Evolutionary conservation across 176 grass and related monocot genomes (phyloP), one percentile per base, ranked within the genome.

Genomic region (Canna indica): DNA sequence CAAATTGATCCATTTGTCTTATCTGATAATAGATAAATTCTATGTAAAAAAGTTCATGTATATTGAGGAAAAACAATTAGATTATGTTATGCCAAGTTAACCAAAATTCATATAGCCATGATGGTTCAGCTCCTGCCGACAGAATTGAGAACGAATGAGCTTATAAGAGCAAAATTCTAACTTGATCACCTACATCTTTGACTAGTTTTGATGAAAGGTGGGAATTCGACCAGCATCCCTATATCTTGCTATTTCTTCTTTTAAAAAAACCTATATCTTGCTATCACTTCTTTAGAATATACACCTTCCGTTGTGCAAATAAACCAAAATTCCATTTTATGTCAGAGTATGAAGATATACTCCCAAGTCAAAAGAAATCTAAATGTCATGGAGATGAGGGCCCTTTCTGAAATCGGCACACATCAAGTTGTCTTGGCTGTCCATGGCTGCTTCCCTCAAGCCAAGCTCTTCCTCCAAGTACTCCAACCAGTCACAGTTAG

Each of bases 381-480:
- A 11, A 66, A 29, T 36, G 63, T 16, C 20, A 39, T 15, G 63
- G 63, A 4, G 20, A 39, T 8, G 35, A 66, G 17, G 63, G 18
- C 22, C 63, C 35, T 24, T n/a, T 26, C 17, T 25, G 63, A 41
- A 66, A 41, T 18, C 13, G 20, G 63, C 7, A 32, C 25, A 29
- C 26, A 29, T 4, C 25, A 30, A 20, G 18, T 11, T 66, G 8
- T 39, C 63, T 66, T n/a, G 63, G 63, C 39, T 20, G 7, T 66
- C 22, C 63, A 41, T 39, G 34, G 63, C 63, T 13, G 20, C 63
- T 12, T 22, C 63, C 16, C 63, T 39, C 24, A 66, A 39, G 63
- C 63, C 63, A 1, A 66, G 63, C 63, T 66, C 63, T 20, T 66
- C 35, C 63, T 66, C 63, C 63, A 66, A 66, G 63, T 41, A 66